A percentile compares a stretch with the other conserved stretches of the same genome.
Evolutionary conservation across 352 stramenopile species (phyloP).

Genomic region (Phytopythium cucurbitacearum): DNA sequence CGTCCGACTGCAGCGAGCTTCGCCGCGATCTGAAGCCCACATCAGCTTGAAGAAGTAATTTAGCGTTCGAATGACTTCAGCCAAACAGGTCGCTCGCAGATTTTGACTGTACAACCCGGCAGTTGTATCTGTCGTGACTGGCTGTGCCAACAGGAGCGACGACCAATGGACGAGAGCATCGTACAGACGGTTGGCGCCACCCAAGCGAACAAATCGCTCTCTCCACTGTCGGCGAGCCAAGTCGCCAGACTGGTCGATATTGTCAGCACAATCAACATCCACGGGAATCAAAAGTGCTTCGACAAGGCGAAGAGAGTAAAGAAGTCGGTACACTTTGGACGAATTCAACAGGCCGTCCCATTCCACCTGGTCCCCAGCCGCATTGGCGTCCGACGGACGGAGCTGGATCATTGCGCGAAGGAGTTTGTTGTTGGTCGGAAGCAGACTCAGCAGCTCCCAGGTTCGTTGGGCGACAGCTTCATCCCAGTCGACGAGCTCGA

Average conservation of each 20-base stretch:
- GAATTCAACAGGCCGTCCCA: constrained; percentile 49
- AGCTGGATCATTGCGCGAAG: constrained; percentile 66
- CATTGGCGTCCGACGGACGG: constrained; percentile 11
- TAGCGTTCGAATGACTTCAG: constrained; percentile 38
- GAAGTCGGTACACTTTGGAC: constrained; percentile 41
- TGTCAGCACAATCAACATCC: not conserved
- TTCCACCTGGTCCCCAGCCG: constrained; percentile 12
- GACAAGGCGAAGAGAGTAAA: constrained; percentile 66
- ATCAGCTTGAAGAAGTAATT: constrained; percentile 38
- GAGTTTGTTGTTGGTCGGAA: constrained; percentile 65
- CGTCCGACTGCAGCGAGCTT: not conserved
- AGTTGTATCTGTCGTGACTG: constrained; percentile 1
- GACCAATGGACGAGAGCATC: constrained; percentile 26
- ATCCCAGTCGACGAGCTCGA: constrained; percentile 54
- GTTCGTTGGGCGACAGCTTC: constrained; percentile 49
- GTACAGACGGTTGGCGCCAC: constrained; percentile 43
- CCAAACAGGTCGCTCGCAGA: constrained; percentile 42
- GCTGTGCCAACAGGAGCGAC: not conserved
- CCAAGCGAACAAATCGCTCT: constrained; percentile 70
- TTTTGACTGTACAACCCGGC: constrained; percentile 28
- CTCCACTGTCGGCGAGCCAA: constrained; percentile 63
- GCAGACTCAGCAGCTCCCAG: constrained; percentile 67
- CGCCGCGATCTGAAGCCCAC: not conserved
- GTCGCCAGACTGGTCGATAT: constrained; percentile 7
- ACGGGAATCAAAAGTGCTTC: constrained; percentile 60